A percentile compares a stretch with the other conserved stretches of the same genome.
These are phyloP conservation scores for Pyrus pyrifolia DNA, from an alignment of 306 rosid genomes.

Conservation along the genomic window DNA sequence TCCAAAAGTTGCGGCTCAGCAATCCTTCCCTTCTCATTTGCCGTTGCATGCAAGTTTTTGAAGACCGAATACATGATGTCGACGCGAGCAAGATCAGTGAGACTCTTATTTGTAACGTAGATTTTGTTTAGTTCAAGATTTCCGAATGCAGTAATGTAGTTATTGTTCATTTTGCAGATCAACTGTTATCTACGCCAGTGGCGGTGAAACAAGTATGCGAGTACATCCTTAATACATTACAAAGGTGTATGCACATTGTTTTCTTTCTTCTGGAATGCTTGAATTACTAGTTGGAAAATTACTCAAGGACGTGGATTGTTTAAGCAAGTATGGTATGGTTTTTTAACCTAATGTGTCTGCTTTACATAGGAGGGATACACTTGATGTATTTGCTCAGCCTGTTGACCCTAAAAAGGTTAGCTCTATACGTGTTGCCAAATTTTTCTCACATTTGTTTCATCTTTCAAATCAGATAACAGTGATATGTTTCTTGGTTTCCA, in stretches of 20 bases:
- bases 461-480: neutral
- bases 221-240: constrained; percentile 26
- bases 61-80: constrained; percentile 3
- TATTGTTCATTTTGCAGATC: neutral
- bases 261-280: neutral
- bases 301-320: neutral
- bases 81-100: constrained; percentile 14
- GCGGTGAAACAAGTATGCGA: constrained; percentile 18
- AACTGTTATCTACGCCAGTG: neutral
- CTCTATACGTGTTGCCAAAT: neutral
- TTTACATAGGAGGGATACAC: constrained; percentile 21
- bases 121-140: neutral
- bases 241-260: constrained; percentile 14
- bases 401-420: constrained; percentile 33
- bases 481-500: neutral
- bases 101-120: neutral
- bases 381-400: constrained; percentile 21
- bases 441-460: neutral
- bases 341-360: neutral
- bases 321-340: neutral
- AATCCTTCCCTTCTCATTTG: neutral
- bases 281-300: neutral
- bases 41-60: constrained; percentile 11
- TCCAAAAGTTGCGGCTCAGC: neutral
- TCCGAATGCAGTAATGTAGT: neutral